Evolutionary conservation across 2,329 filamentous ascomycete genomes (phyloP), one percentile per base, ranked within the genome.

Genomic region (Bipolaris sorokiniana): DNA sequence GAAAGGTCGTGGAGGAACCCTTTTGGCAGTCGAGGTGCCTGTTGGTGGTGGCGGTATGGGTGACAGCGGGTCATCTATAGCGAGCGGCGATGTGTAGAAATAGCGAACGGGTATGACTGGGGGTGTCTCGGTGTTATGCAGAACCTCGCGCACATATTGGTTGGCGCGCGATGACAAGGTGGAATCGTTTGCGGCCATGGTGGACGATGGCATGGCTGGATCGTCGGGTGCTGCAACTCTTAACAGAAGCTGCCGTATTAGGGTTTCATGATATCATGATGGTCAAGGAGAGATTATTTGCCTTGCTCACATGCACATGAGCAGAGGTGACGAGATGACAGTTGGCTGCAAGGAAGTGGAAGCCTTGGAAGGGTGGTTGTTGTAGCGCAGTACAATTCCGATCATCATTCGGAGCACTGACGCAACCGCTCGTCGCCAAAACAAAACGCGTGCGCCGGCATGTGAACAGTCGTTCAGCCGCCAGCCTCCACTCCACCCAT

Each of bases 31-130:
- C 54, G 79, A 74, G 46, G 73, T 52, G 28, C 76, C 75, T 20
- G 77, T 88, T 78, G 73, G 81, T 61, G 74, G 83, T 67, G 71
- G 84, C 73, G 75, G 86, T 70, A 78, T 83, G 75, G 89, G 85
- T 9, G 90, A 91, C n/a, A 96, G 83, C 22, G 91, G 91, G 70
- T 97, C 92, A 70, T 97, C 92, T 71, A 97, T 92, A 28, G 92
- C 89, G 48, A 94, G 84, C 11, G 87, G 81, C 10, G 92, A 95
- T 13, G 87, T 85, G 76, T 96, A 97, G 77, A 97, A 97, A 79
- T 92, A 97, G 47, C 76, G 77, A 33, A 74, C 70, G 46, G 67
- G 54, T 28, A 78, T 72, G 3, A 70, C 50, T 18, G 76, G 65
- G 28, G 76, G 73, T 2, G 71, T 64, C 51, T 78, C 74, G 18